These are phyloP conservation scores for Dictyophora rubrovolvata DNA, from an alignment of 768 basidiomycete species.

Conservation along the genomic window DNA sequence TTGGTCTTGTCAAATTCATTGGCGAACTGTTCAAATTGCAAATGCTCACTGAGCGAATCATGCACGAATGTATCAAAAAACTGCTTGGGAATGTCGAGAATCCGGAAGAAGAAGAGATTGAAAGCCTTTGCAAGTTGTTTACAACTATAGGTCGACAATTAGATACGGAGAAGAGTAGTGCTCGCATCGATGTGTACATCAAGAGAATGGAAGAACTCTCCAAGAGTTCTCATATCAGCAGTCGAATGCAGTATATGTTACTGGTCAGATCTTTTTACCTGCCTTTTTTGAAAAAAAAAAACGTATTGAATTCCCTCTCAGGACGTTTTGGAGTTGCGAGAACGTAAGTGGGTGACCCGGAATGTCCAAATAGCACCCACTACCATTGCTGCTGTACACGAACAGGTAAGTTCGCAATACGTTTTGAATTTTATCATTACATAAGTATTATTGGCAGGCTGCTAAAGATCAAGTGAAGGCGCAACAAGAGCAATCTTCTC, in stretches of 20 bases:
- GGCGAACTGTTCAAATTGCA: slow-evolving; percentile 98
- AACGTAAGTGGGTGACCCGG: slow-evolving; percentile 70
- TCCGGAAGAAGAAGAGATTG: slow-evolving; percentile 96
- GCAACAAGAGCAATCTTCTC: slow-evolving; percentile 39
- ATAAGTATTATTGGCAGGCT: slow-evolving; percentile 33
- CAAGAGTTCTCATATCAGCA: slow-evolving; percentile 62
- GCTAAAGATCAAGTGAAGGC: slow-evolving; percentile 69
- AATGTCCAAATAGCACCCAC: slow-evolving; percentile 67
- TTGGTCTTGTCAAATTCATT: slow-evolving; percentile 96
- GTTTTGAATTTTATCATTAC: background rate
- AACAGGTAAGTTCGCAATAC: slow-evolving; percentile 38
- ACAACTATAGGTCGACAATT: slow-evolving; percentile 79
- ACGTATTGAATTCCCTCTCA: slow-evolving; percentile 22
- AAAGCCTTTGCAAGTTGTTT: slow-evolving; percentile 88
- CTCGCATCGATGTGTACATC: slow-evolving; percentile 91
- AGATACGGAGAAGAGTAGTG: slow-evolving; percentile 71
- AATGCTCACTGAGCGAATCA: slow-evolving; percentile 96
- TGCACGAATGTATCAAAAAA: slow-evolving; percentile 98
- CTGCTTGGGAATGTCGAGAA: slow-evolving; percentile 86
- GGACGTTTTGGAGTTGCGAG: slow-evolving; percentile 87
- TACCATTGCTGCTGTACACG: slow-evolving; percentile 84
- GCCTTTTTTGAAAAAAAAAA: slow-evolving; percentile 4
- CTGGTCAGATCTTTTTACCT: slow-evolving; percentile 45
- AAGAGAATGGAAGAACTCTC: slow-evolving; percentile 76
- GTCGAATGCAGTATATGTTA: slow-evolving; percentile 93